Conservation (phyloP, 768 basidiomycete genomes). For the Cystofilobasidium capitatum region DNA sequence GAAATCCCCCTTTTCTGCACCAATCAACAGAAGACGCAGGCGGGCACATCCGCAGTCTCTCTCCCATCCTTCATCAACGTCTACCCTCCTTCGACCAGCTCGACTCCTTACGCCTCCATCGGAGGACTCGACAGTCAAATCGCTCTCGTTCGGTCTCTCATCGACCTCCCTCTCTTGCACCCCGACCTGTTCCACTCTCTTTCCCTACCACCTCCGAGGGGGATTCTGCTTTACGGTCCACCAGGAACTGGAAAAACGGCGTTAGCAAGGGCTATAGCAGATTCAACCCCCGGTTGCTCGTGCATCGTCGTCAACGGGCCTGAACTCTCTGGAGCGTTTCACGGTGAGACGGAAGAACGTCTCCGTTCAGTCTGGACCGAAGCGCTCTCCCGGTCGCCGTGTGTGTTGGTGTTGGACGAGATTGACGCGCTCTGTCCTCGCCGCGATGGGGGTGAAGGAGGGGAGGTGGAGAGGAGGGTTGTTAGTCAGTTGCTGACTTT, state of each 20-base stretch:
- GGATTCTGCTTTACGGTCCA: slow-evolving; percentile 86
- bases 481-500: slow-evolving; percentile 90
- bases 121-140: slow-evolving; percentile 87
- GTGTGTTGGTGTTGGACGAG: slow-evolving; percentile 90
- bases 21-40: neutral
- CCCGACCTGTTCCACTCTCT: slow-evolving; percentile 72
- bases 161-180: slow-evolving; percentile 75
- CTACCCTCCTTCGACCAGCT: slow-evolving; percentile 32
- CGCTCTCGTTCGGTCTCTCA: slow-evolving; percentile 66
- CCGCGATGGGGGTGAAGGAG: slow-evolving; percentile 70
- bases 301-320: slow-evolving; percentile 94
- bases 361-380: slow-evolving; percentile 81
- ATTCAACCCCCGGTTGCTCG: slow-evolving; percentile 63
- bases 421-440: slow-evolving; percentile 88
- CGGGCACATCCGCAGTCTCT: slow-evolving; percentile 8
- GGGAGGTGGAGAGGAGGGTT: slow-evolving; percentile 91
- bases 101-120: slow-evolving; percentile 61
- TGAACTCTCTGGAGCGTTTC: slow-evolving; percentile 87
- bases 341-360: slow-evolving; percentile 90
- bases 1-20: neutral
- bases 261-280: slow-evolving; percentile 84
- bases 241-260: slow-evolving; percentile 98
- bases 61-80: slow-evolving; percentile 39
- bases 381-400: slow-evolving; percentile 70
- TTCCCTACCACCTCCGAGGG: slow-evolving; percentile 89